Evolutionary conservation across 768 basidiomycete species (phyloP).

Genomic region (Mycena filopes): DNA sequence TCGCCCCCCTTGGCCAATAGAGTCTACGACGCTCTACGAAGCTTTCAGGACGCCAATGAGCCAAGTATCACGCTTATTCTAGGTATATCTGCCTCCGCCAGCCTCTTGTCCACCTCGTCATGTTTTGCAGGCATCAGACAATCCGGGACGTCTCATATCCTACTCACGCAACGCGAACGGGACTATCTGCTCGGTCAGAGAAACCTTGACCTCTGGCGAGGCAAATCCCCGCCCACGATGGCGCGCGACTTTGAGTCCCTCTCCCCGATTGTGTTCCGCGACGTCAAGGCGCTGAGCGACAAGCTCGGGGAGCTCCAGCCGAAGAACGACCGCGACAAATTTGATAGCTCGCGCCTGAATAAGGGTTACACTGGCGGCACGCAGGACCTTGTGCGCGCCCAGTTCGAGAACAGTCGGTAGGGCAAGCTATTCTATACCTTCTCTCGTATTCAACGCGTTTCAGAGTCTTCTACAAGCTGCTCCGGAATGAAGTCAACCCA

Average conservation of each 20-base stretch:
- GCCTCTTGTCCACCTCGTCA: neutral
- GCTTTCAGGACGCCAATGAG: neutral
- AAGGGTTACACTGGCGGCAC: conserved; percentile 6
- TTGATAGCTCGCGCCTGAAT: conserved; percentile 24
- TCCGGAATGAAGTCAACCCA: neutral
- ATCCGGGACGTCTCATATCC: conserved; percentile 24
- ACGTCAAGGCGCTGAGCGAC: neutral
- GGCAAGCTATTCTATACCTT: neutral
- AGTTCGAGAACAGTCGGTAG: conserved; percentile 29
- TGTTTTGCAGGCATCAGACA: conserved; percentile 17
- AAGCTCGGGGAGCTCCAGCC: conserved; percentile 19
- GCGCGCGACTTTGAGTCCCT: conserved; percentile 25
- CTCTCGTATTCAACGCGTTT: neutral
- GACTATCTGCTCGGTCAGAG: neutral
- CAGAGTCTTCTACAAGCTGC: conserved; percentile 20
- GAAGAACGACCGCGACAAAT: neutral
- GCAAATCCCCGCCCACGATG: neutral
- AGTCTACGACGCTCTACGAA: conserved; percentile 1
- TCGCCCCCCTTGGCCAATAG: neutral
- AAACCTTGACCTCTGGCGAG: neutral
- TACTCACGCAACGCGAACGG: conserved; percentile 4
- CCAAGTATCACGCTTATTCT: conserved; percentile 17
- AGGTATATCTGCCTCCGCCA: neutral
- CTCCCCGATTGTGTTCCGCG: conserved; percentile 25
- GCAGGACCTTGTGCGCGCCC: conserved; percentile 11